These are phyloP conservation scores for Zostera marina DNA, from an alignment of 116 monocot genomes.

Conservation along the genomic window DNA sequence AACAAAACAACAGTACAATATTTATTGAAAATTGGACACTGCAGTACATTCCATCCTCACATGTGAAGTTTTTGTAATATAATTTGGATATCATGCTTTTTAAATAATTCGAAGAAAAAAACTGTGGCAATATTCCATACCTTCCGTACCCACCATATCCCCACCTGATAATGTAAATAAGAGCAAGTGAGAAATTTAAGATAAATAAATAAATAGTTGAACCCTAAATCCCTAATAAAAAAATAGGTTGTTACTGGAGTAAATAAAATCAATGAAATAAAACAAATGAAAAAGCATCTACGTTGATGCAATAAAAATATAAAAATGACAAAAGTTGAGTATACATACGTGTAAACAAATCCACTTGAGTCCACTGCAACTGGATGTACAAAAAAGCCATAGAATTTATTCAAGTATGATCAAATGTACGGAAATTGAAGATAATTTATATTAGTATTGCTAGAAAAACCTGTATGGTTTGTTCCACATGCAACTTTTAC, in stretches of 20 bases:
- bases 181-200: conserved; percentile 1
- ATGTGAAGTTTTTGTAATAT: too few species aligned
- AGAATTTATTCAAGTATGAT: conserved; percentile 1
- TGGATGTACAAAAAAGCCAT: conserved; percentile 21
- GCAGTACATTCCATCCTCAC: too few species aligned
- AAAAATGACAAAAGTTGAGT: neutral
- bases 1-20: neutral
- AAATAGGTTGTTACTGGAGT: too few species aligned
- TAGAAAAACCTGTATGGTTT: conserved; percentile 78
- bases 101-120: neutral
- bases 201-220: neutral
- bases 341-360: conserved; percentile 92
- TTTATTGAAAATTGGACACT: neutral
- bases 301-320: too few species aligned
- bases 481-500: conserved; percentile 98
- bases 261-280: too few species aligned
- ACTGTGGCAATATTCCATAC: conserved; percentile 11
- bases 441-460: conserved; percentile 1
- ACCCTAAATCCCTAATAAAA: neutral
- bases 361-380: conserved; percentile 96
- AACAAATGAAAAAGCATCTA: too few species aligned
- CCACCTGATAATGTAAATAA: conserved; percentile 56
- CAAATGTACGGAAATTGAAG: neutral
- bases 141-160: conserved; percentile 99
- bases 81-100: too few species aligned